Percentiles rank a stretch among this genome's conserved stretches.
These are phyloP conservation scores for Hemerocallis citrina DNA, from an alignment of 106 monocot genomes.

Conservation along the genomic window DNA sequence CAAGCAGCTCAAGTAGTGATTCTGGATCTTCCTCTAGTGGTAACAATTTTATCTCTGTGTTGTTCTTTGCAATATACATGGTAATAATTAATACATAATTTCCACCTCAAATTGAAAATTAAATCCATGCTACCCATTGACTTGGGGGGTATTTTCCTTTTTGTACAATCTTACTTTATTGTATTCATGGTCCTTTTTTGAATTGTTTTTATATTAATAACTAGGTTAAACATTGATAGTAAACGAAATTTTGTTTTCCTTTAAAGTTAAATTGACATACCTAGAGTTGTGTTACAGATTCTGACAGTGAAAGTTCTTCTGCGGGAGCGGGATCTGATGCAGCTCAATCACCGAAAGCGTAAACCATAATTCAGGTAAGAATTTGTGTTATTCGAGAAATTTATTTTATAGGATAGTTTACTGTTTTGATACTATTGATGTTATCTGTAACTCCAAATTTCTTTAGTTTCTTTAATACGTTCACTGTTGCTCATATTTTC, in stretches of 20 bases:
- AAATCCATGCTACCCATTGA: too few species aligned
- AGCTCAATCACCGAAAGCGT: slow-evolving; percentile 7
- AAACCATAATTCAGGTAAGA: neutral
- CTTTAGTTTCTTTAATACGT: too few species aligned
- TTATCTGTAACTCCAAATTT: too few species aligned
- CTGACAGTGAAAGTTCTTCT: slow-evolving; percentile 52
- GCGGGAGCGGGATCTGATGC: slow-evolving; percentile 35
- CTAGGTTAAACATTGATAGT: too few species aligned
- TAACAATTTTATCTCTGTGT: too few species aligned
- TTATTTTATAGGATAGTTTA: too few species aligned
- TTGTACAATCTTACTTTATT: neutral
- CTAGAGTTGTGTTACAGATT: slow-evolving; percentile 25
- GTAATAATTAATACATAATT: too few species aligned
- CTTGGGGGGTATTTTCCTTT: neutral
- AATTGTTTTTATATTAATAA: neutral
- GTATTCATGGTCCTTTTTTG: neutral
- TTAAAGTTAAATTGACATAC: neutral
- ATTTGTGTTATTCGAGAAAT: too few species aligned
- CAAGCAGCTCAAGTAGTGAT: slow-evolving; percentile 60
- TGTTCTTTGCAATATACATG: too few species aligned
- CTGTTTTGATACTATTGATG: too few species aligned
- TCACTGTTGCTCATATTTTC: too few species aligned
- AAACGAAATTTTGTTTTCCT: neutral
- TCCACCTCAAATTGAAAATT: too few species aligned
- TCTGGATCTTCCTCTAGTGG: slow-evolving; percentile 41